Base-by-base conservation (phyloP, 371 early-diverging fungal species). In the Choanephora cucurbitarum region DNA sequence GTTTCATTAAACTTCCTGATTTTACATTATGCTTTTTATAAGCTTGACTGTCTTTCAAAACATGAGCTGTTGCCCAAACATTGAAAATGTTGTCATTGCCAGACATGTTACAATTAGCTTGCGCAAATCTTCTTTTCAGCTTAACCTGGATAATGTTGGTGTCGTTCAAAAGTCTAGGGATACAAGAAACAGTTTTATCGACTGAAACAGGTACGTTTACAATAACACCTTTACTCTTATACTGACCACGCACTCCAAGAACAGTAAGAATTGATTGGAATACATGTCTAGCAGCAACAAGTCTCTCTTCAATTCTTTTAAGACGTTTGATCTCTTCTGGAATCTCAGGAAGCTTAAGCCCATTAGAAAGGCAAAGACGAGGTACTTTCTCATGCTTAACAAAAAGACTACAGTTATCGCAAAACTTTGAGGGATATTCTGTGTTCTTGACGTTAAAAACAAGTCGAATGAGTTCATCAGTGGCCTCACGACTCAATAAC, bases 191-290 rank as follows among this genome's bases (percentile, higher is more conserved):
- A 11, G 47, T 47, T 14, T 15, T 55, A 13, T 55, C 41, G 3
- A 55, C 40, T 40, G 19, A 31, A 23, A 55, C 55, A 2, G 55
- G 40, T 5, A 55, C 47, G 14, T 55, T 55, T 0, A 47, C 24
- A 23, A 55, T 55, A 11, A 14, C 34, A 8, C 55, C 55, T 22
- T 47, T 45, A 10, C 23, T 18, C 10, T 46, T 3, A 46, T 46
- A 55, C 21, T 55, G 55, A 2, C 55, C 47, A 5, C 39, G 21
- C 7, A 47, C 1, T 1, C 55, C 55, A 34, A 21, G 34, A 1
- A 33, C 46, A 10, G 47, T 43, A 39, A 39, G 46, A 22, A 55
- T 55, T 0, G 47, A 45, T 21, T 55, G 55, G 40, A 55, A 55
- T 0, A 46, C 40, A 37, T 55, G 55, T 4, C 55, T 19, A 18